Conservation (phyloP, 2,329 filamentous ascomycete species). For the Leptographium lundbergii region DNA sequence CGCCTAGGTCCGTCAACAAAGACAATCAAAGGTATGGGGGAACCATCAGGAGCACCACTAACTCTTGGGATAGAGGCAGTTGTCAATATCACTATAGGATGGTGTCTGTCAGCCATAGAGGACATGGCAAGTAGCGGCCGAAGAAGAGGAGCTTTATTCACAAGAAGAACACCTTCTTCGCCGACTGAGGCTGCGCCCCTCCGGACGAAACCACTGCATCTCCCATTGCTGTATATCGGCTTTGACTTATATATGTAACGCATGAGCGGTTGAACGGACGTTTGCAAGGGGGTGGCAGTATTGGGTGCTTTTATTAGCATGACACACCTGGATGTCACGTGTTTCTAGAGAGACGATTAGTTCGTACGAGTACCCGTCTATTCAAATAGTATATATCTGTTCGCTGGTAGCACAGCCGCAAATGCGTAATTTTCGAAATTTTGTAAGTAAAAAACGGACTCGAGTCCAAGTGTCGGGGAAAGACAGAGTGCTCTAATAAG, state of each 20-base stretch:
- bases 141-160: constrained; percentile 14
- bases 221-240: constrained; percentile 1
- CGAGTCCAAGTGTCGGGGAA: not conserved
- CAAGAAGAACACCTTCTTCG: constrained; percentile 30
- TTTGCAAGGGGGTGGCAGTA: not conserved
- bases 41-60: constrained; percentile 16
- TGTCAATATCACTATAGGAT: constrained; percentile 81
- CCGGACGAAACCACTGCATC: not conserved
- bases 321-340: constrained; percentile 11
- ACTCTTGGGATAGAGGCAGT: constrained; percentile 90
- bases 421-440: too few species aligned
- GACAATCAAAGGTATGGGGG: not conserved
- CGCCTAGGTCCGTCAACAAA: constrained; percentile 30
- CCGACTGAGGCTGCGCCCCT: not conserved
- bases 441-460: too few species aligned
- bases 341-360: not conserved
- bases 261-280: constrained; percentile 4
- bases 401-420: too few species aligned
- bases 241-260: not conserved
- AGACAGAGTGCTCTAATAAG: not conserved
- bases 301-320: constrained; percentile 7
- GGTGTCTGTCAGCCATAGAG: not conserved
- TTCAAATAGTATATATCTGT: too few species aligned
- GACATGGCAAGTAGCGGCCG: not conserved
- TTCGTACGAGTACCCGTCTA: too few species aligned